Evolutionary conservation across 495 filamentous ascomycete species (phyloP), one percentile per base, ranked within the genome.

Genomic region (Aspergillus asperescens): DNA sequence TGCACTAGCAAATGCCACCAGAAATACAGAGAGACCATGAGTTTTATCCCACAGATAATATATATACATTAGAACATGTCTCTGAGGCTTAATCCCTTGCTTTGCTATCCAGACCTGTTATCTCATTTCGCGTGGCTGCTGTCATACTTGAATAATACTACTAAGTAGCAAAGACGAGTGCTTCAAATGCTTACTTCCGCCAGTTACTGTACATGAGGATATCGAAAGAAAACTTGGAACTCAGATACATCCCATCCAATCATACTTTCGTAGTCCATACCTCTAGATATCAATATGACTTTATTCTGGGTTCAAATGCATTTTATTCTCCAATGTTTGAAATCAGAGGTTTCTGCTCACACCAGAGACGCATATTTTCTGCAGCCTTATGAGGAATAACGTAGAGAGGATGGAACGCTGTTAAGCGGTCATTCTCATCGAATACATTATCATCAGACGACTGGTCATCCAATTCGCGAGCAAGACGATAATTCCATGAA

Each of bases 321-420:
- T 19, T 18, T 18, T 13, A 16, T 28, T 18, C n/a, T n/a, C 34
- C 23, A 12, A 40, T 9, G 52, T 28, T 27, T 5, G n/a, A n/a
- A n/a, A n/a, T 19, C 8, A 70, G 37, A 8, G 67, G 60, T 22
- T 55, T 37, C 49, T 70, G 61, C 56, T 77, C 71, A 63, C 82
- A 93, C 71, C 85, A 87, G 50, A 59, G 62, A 68, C 78, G 79
- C 57, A 85, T 83, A 10, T 69, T 70, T 60, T 85, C 79, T 44
- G 84, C 85, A 27, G 75, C 76, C 57, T 79, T 75, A 68, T 83
- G 82, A 12, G 90, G 89, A 46, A 96, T 83, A 48, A 89, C 85
- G 73, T 85, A 96, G 19, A 96, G 75, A 8, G 93, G 93, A 67
- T 97, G 89, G 24, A 89, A 74, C 72, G 75, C 43, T 53, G 68